These are phyloP conservation scores for Bidens hawaiensis DNA, from an alignment of 140 eudicot genomes.

Conservation along the genomic window DNA sequence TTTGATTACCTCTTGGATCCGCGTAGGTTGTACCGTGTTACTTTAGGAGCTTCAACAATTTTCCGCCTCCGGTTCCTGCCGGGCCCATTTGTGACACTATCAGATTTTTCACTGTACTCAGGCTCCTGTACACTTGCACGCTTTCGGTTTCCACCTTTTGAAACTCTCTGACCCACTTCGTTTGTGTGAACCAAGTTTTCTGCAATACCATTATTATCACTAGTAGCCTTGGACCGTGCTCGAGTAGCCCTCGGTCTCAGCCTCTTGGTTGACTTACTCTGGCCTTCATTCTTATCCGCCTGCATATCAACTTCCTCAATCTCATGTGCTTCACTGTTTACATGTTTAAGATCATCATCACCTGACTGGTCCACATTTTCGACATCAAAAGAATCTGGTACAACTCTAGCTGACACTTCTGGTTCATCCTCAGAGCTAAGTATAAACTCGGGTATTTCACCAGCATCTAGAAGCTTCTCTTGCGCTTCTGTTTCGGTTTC, in stretches of 20 bases:
- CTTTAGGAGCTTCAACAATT: conserved; percentile 37
- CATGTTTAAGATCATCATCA: conserved; percentile 30
- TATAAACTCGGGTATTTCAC: conserved; percentile 37
- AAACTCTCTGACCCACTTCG: conserved; percentile 50
- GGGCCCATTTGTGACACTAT: conserved; percentile 40
- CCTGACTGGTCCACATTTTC: conserved; percentile 45
- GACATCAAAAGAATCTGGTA: conserved; percentile 46
- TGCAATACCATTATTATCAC: conserved; percentile 49
- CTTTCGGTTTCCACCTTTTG: conserved; percentile 44
- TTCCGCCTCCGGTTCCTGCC: conserved; percentile 59
- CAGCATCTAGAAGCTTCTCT: conserved; percentile 33
- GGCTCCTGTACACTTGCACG: conserved; percentile 46
- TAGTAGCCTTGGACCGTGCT: conserved; percentile 38
- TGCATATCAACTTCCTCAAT: conserved; percentile 45
- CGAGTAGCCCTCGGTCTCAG: conserved; percentile 36
- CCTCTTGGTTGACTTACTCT: conserved; percentile 35
- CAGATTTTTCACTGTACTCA: conserved; percentile 58
- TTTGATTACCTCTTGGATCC: conserved; percentile 48
- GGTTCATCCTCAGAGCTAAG: conserved; percentile 45
- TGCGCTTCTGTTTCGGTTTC: conserved; percentile 12
- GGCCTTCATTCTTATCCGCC: conserved; percentile 32
- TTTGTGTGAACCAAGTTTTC: conserved; percentile 43
- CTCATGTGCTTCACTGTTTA: conserved; percentile 19
- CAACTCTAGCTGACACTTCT: conserved; percentile 45
- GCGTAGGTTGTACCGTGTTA: conserved; percentile 72